Evolutionary conservation across 345 rosid species (phyloP), one percentile per base, ranked within the genome.

Genomic region (Erodium maritimum): DNA sequence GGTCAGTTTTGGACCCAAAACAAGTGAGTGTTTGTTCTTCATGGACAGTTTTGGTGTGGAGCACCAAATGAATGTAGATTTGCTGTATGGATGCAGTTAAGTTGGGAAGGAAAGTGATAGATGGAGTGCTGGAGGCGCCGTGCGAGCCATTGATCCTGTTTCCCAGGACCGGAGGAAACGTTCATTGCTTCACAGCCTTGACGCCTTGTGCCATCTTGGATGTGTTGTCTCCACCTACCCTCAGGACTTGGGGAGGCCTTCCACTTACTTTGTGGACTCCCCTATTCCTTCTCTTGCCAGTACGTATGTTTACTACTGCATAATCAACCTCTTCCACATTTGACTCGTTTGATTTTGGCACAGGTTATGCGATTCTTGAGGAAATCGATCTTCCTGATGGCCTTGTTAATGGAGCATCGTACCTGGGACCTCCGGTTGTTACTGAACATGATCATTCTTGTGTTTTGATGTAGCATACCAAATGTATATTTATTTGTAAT

Each of bases 141-240:
- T 37, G 78, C 16, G 70, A 70, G 23, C 23, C 80, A 20, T 24
- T 73, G 18, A 48, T 75, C 1, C 60, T 80, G 18, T 80, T 67
- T 57, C 81, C 85, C 19, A 72, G 63, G 57, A 72, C 76, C 17
- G 82, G 82, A 12, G 85, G 80, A 50, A 80, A 80, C 67, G 77
- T 75, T 25, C 85, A 80, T 60, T 59, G 57, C 11, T 80, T 80
- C 74, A 70, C 74, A 1, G 80, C 85, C 7, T 55, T 72, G 64
- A 77, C 82, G 13, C 82, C 85, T 0, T 80, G 78, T 67, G 85
- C 85, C 1, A 68, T 77, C 25, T 51, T 80, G 55, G 85, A 80
- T 50, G 75, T 80, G 22, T 54, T 77, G 21, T 67, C 78, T 61
- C 85, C 85, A 8, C 85, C 85, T 80, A 80, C 65, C 74, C 82